Conservation (phyloP, 2,329 filamentous ascomycete species). For the Monilinia aucupariae region DNA sequence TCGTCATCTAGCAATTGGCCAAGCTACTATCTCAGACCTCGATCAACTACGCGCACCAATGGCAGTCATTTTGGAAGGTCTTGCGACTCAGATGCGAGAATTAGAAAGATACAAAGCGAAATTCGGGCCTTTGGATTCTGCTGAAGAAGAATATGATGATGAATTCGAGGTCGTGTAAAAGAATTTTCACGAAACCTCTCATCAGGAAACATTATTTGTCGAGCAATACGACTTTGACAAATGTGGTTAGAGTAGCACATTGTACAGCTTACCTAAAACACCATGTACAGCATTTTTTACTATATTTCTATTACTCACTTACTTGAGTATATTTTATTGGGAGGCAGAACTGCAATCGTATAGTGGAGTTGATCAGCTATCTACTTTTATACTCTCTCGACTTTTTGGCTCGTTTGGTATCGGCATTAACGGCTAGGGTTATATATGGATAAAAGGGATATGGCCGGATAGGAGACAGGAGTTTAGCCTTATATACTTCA, state of each 20-base stretch:
- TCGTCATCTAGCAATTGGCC: conserved; percentile 71
- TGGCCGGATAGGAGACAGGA: conserved; percentile 8
- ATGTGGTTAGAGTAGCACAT: conserved; percentile 5
- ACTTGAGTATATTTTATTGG: conserved; percentile 14
- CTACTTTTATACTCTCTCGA: conserved; percentile 8
- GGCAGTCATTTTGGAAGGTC: conserved; percentile 58
- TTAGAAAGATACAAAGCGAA: conserved; percentile 52
- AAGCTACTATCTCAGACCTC: conserved; percentile 55
- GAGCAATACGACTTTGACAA: background rate
- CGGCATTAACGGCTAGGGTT: conserved; percentile 10
- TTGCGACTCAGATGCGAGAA: conserved; percentile 58
- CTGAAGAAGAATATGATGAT: background rate
- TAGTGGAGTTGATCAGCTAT: background rate
- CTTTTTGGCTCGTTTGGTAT: conserved; percentile 11
- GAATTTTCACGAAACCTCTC: background rate
- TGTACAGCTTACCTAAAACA: conserved; percentile 1
- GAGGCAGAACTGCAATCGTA: conserved; percentile 1
- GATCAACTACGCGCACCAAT: conserved; percentile 75
- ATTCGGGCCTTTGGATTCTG: conserved; percentile 21
- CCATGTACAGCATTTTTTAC: conserved; percentile 11
- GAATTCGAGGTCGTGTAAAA: conserved; percentile 6
- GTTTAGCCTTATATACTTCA: conserved; percentile 2
- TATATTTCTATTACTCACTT: conserved; percentile 10
- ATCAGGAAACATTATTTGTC: background rate
- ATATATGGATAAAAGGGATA: conserved; percentile 15